Evolutionary conservation across 139 green algal genomes (phyloP).

Genomic region (Diplosphaera chodatii): DNA sequence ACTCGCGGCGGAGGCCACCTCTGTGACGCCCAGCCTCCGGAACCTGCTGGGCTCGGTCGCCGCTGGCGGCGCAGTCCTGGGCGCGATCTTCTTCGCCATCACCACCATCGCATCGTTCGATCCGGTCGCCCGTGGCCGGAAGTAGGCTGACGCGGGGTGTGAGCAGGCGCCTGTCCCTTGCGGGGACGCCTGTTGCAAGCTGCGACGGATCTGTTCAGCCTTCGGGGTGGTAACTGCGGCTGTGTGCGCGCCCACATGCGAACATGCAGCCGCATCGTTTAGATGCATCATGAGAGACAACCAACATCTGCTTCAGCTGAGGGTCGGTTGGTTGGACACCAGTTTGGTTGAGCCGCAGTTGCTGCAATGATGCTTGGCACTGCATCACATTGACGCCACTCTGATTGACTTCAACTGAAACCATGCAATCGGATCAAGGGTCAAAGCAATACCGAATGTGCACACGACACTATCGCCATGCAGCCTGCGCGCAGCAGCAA

Average conservation of each 20-base stretch:
- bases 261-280: neutral
- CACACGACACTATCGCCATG: too few relatives aligned
- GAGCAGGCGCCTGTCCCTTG: too few relatives aligned
- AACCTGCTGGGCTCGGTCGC: slow-evolving; percentile 89
- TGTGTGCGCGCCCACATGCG: neutral
- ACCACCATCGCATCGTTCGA: slow-evolving; percentile 83
- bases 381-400: neutral
- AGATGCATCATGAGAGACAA: neutral
- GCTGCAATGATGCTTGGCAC: neutral
- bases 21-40: slow-evolving; percentile 83
- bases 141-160: neutral
- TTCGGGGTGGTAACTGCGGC: too few relatives aligned
- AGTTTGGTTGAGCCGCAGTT: neutral
- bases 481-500: too few relatives aligned
- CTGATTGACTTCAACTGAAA: neutral
- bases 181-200: too few relatives aligned
- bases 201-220: neutral
- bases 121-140: slow-evolving; percentile 35
- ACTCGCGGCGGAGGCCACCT: slow-evolving; percentile 66
- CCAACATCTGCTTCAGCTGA: neutral
- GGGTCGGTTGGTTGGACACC: neutral
- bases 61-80: slow-evolving; percentile 78
- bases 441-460: too few relatives aligned
- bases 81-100: slow-evolving; percentile 71
- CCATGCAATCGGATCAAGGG: too few relatives aligned